phyloP scores from a whole-genome alignment of 139 green algal genomes.

The Auxenochlorella protothecoides region DNA sequence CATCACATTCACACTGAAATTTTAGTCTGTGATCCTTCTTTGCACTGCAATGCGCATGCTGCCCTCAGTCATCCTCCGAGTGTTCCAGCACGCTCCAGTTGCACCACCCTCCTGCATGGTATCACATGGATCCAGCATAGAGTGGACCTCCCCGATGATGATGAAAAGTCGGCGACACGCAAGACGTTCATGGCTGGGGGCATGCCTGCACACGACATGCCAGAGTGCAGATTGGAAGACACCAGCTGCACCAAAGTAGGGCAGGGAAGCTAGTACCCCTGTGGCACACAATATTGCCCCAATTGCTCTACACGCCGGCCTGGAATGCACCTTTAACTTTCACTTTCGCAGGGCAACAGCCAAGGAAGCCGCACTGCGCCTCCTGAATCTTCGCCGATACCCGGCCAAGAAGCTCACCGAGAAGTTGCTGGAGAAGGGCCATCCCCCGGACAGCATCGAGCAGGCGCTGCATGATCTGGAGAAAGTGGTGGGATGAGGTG shows the following conservation, averaged over 20 bases:
- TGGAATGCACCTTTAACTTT: no score
- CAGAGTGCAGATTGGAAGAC: neutral
- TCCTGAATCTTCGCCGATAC: conserved; percentile 20
- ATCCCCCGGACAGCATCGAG: conserved; percentile 11
- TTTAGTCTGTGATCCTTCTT: no score
- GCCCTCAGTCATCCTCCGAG: no score
- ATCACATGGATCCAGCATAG: no score
- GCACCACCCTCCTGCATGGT: no score
- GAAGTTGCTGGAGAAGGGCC: conserved; percentile 36
- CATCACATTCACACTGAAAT: no score
- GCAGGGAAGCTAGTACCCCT: neutral
- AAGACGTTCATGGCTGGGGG: neutral
- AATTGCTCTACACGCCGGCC: neutral
- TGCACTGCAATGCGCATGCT: no score
- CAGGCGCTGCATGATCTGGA: conserved; percentile 25
- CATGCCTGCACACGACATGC: neutral
- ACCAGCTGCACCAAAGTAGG: neutral
- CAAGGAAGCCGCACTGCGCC: conserved; percentile 30
- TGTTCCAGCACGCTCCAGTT: no score
- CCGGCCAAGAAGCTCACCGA: conserved; percentile 15
- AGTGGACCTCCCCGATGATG: no score
- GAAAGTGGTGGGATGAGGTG: conserved; percentile 11
- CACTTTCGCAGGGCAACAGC: conserved; percentile 4
- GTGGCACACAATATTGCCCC: neutral
- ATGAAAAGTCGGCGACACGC: neutral